Percentiles rank a stretch among this genome's conserved stretches.
Conservation (phyloP, 148 eudicot species). For the Nepenthes gracilis region DNA sequence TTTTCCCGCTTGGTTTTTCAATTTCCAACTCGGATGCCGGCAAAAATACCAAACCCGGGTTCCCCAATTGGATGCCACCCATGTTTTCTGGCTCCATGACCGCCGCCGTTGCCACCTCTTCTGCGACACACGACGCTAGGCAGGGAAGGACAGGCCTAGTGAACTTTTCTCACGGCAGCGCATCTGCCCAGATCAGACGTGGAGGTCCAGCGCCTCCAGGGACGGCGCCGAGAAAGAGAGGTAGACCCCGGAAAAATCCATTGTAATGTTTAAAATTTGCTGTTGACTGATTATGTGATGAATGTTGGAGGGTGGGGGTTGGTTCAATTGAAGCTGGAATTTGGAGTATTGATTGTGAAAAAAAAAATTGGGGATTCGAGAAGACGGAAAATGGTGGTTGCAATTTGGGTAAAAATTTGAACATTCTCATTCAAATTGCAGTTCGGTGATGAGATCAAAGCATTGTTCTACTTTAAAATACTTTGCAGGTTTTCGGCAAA, state of each 20-base stretch:
- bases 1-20: conserved; percentile 70
- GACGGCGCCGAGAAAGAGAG: conserved; percentile 22
- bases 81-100: conserved; percentile 13
- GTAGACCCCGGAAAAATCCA: conserved; percentile 29
- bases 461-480: too few relatives aligned
- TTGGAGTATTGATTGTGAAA: too few relatives aligned
- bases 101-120: not conserved
- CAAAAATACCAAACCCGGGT: conserved; percentile 11
- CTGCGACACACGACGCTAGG: not conserved
- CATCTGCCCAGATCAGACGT: conserved; percentile 4
- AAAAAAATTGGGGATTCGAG: too few relatives aligned
- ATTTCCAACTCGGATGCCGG: conserved; percentile 8
- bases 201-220: not conserved
- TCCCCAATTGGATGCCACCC: conserved; percentile 41
- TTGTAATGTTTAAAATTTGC: not conserved
- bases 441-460: too few relatives aligned
- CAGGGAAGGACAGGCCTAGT: conserved; percentile 3
- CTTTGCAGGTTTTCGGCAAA: too few relatives aligned
- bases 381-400: too few relatives aligned
- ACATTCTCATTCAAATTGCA: too few relatives aligned
- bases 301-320: too few relatives aligned
- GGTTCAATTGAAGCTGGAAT: too few relatives aligned
- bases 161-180: conserved; percentile 18
- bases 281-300: too few relatives aligned
- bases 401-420: too few relatives aligned